A percentile compares a stretch with the other conserved stretches of the same genome.
These are phyloP conservation scores for Beauveria medogensis DNA, from an alignment of 2,329 filamentous ascomycete species.

Conservation along the genomic window DNA sequence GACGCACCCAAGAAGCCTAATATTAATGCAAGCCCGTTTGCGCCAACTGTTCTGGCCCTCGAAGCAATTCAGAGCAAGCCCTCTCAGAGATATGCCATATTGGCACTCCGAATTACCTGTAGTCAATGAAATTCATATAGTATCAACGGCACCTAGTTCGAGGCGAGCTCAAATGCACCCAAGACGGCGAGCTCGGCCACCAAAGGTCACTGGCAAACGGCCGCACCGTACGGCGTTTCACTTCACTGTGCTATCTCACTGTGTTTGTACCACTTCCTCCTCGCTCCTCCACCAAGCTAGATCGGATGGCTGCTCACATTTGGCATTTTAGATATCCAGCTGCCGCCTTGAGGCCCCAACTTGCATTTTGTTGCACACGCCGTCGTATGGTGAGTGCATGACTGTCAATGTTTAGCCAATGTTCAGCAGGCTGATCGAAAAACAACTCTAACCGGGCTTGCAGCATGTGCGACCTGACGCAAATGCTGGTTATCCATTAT, in stretches of 20 bases:
- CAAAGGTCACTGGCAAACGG: neutral
- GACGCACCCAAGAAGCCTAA: neutral
- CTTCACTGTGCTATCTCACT: neutral
- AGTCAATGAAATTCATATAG: too few relatives aligned
- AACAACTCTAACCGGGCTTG: neutral
- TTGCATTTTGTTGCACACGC: neutral
- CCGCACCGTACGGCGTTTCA: neutral
- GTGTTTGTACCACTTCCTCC: slow-evolving; percentile 2
- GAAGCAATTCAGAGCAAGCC: too few relatives aligned
- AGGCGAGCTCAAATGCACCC: neutral
- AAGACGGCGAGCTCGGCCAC: neutral
- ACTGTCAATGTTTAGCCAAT: neutral
- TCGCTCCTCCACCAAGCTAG: neutral
- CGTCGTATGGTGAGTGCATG: neutral
- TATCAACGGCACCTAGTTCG: too few relatives aligned
- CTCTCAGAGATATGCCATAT: too few relatives aligned
- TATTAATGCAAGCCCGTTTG: too few relatives aligned
- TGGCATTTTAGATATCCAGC: neutral
- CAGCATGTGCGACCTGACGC: neutral
- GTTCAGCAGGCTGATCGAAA: neutral
- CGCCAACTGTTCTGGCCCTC: too few relatives aligned
- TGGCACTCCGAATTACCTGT: too few relatives aligned
- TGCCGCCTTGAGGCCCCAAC: neutral
- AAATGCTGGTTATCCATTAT: neutral
- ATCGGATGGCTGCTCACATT: neutral